Base-by-base conservation (phyloP, 2,329 filamentous ascomycete genomes). In the Venturia carpophila region DNA sequence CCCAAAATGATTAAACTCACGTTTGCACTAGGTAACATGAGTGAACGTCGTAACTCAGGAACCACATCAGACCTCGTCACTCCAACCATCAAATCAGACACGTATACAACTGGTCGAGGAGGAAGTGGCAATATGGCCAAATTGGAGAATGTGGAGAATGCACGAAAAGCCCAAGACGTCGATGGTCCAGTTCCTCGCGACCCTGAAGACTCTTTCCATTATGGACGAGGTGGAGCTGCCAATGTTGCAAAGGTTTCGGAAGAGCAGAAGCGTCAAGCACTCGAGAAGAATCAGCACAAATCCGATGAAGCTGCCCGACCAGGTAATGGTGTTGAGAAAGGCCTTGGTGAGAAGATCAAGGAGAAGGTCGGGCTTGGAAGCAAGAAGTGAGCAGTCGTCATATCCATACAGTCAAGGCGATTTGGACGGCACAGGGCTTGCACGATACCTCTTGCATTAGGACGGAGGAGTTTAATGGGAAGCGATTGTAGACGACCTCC, bases 101-200 rank as follows among this genome's bases (percentile, higher is more conserved):
- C 90, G 69, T 92, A 93, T 73, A 96, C 92, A 24, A 97, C 92
- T 3, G 92, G 92, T 65, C 89, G 92, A 63, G 92, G 92, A 65
- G 92, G 92, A 67, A 87, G 84, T 5, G 92, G 92, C 67, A 96
- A 96, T 79, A 96, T 96, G 88, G 86, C 89, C 60, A 87, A 88
- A 73, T 85, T 85, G 68, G 88, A 94, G 70, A 85, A 87, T 3
- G 78, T 81, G 52, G 81, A 83, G 68, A 73, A 90, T 73, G 91
- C 92, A 43, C 88, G 92, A 68, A 82, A 85, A 64, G 87, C 87
- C 52, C 93, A 97, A 76, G 92, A 97, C 71, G 90, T 97, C 67
- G 85, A 87, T 67, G 84, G 85, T 6, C 70, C 71, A 11, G 69
- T 69, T 1, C 70, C 71, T 66, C 73, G 85, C 68, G 83, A 85